These are phyloP conservation scores for Leptographium procerum DNA, from an alignment of 2,329 filamentous ascomycete genomes.

Conservation along the genomic window DNA sequence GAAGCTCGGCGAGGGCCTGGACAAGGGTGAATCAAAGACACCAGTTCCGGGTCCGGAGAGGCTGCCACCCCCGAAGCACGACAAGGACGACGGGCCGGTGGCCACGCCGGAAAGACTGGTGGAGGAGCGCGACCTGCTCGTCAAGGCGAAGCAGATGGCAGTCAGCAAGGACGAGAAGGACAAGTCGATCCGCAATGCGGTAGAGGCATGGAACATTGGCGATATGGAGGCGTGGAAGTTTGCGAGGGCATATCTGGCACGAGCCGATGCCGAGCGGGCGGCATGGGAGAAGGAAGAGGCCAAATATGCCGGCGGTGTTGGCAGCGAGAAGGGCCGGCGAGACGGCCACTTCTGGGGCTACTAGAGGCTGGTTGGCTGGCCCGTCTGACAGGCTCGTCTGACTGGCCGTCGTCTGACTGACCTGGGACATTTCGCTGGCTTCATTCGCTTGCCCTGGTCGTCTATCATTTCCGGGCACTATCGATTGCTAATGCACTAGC, in stretches of 20 bases:
- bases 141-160: slow-evolving; percentile 30
- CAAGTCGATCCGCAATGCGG: slow-evolving; percentile 36
- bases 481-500: background rate
- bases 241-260: slow-evolving; percentile 53
- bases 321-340: slow-evolving; percentile 31
- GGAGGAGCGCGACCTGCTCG: slow-evolving; percentile 43
- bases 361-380: background rate
- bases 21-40: slow-evolving; percentile 42
- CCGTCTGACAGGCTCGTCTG: no score
- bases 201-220: slow-evolving; percentile 58
- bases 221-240: slow-evolving; percentile 74
- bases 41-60: slow-evolving; percentile 48
- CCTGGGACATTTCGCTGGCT: no score
- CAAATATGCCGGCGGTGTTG: slow-evolving; percentile 51
- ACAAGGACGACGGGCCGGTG: slow-evolving; percentile 35
- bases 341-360: background rate
- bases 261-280: slow-evolving; percentile 49
- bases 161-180: slow-evolving; percentile 30
- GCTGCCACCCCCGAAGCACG: slow-evolving; percentile 36
- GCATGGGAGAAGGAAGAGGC: slow-evolving; percentile 62
- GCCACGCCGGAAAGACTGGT: slow-evolving; percentile 40
- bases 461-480: background rate
- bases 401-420: no score
- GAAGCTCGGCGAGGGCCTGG: slow-evolving; percentile 30
- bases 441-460: background rate